Percentiles rank a stretch among this genome's conserved stretches.
Conservation (phyloP, 2,329 filamentous ascomycete genomes). For the Aureobasidium sp. region DNA sequence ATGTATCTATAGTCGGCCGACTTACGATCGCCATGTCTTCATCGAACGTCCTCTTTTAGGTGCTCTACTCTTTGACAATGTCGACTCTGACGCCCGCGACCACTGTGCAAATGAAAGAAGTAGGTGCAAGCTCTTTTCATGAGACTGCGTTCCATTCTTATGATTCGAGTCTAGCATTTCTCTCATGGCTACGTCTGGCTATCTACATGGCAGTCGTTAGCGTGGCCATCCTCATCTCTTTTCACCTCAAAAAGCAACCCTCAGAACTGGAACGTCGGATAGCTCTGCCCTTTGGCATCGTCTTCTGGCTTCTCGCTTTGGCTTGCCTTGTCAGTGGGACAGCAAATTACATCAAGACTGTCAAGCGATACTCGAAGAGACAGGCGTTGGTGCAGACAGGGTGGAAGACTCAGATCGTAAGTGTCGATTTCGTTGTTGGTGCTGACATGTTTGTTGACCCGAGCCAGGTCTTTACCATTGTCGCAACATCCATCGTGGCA, state of each 20-base stretch:
- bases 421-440: conserved; percentile 19
- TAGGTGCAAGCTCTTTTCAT: conserved; percentile 24
- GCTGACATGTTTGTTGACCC: background rate
- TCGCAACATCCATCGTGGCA: conserved; percentile 57
- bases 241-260: conserved; percentile 75
- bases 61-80: conserved; percentile 66
- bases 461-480: conserved; percentile 53
- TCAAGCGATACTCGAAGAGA: conserved; percentile 73
- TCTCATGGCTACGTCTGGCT: conserved; percentile 82
- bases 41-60: conserved; percentile 57
- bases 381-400: conserved; percentile 85
- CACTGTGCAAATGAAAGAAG: conserved; percentile 74
- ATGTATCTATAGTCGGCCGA: conserved; percentile 3
- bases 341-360: conserved; percentile 76
- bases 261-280: conserved; percentile 64
- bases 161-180: conserved; percentile 50
- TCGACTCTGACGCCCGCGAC: conserved; percentile 66
- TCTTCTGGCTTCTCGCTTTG: conserved; percentile 81
- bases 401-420: conserved; percentile 80
- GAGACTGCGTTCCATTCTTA: background rate
- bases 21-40: conserved; percentile 44
- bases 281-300: conserved; percentile 72
- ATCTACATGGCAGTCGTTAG: conserved; percentile 88
- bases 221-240: conserved; percentile 84
- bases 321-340: conserved; percentile 71